phyloP scores from a whole-genome alignment of 495 filamentous ascomycete species.

The Terfezia boudieri region DNA sequence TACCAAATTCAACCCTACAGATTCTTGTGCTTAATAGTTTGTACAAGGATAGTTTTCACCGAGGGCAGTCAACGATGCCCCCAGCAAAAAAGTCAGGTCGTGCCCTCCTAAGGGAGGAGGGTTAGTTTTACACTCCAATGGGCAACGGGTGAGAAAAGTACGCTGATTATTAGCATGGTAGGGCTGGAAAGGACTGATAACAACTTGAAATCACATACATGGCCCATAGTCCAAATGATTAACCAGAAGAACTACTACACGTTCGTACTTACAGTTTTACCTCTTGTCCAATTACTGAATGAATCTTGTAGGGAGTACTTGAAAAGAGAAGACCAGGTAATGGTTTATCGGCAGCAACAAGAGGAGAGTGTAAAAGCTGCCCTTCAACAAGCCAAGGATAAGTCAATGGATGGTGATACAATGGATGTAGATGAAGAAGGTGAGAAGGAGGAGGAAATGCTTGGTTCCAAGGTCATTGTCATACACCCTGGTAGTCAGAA shows the following conservation, averaged over 20 bases:
- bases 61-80: conserved; percentile 12
- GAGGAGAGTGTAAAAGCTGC: conserved; percentile 25
- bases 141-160: no score
- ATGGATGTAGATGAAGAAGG: conserved; percentile 30
- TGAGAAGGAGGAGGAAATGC: conserved; percentile 34
- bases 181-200: conserved; percentile 93
- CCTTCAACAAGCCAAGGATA: conserved; percentile 17
- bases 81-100: conserved; percentile 24
- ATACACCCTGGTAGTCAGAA: conserved; percentile 98
- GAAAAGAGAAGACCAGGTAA: conserved; percentile 89
- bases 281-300: conserved; percentile 10
- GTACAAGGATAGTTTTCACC: background rate
- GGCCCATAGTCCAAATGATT: conserved; percentile 78
- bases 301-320: conserved; percentile 54
- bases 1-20: no score
- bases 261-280: conserved; percentile 29
- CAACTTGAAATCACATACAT: conserved; percentile 81
- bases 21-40: no score
- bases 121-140: conserved; percentile 1
- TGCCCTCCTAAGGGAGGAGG: conserved; percentile 22
- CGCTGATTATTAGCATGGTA: conserved; percentile 15
- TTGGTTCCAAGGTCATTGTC: conserved; percentile 63
- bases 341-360: conserved; percentile 56
- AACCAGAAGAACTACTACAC: conserved; percentile 99
- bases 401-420: conserved; percentile 6